Evolutionary conservation across 441 rosid species (phyloP).

Genomic region (Macaranga tanarius): DNA sequence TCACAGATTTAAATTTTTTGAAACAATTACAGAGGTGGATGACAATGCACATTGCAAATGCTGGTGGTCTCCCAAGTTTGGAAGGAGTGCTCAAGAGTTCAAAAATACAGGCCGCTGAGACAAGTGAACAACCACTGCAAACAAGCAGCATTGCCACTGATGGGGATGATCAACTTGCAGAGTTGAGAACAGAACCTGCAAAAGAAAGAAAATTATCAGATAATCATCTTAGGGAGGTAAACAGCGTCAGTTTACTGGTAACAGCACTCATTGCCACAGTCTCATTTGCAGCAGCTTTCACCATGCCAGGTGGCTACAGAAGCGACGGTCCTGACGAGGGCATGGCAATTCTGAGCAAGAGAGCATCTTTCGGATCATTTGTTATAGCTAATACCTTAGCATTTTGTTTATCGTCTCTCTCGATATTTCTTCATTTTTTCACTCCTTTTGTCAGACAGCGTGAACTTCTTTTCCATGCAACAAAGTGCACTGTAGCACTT

Average conservation of each 20-base stretch:
- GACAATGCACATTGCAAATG: background rate
- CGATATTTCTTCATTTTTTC: background rate
- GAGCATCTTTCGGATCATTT: slow-evolving; percentile 35
- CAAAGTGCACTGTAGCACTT: too few species aligned
- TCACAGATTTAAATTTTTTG: background rate
- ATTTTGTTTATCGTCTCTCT: slow-evolving; percentile 32
- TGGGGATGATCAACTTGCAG: background rate
- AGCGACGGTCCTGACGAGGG: slow-evolving; percentile 27
- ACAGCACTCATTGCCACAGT: slow-evolving; percentile 33
- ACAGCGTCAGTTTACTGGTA: slow-evolving; percentile 21
- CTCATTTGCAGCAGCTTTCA: slow-evolving; percentile 30
- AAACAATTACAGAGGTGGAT: background rate
- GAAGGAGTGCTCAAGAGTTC: background rate
- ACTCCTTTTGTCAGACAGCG: too few species aligned
- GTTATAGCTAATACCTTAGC: slow-evolving; percentile 36
- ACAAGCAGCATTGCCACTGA: background rate
- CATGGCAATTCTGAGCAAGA: slow-evolving; percentile 24
- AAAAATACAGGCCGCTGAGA: background rate
- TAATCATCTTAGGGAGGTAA: too few species aligned
- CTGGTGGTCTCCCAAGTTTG: background rate
- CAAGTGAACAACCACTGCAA: background rate
- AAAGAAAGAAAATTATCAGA: background rate
- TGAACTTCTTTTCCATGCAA: too few species aligned
- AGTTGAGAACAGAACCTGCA: background rate
- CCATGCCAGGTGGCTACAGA: slow-evolving; percentile 34